phyloP scores from a whole-genome alignment of 129 eudicot genomes.

The Helianthus tuberosus region DNA sequence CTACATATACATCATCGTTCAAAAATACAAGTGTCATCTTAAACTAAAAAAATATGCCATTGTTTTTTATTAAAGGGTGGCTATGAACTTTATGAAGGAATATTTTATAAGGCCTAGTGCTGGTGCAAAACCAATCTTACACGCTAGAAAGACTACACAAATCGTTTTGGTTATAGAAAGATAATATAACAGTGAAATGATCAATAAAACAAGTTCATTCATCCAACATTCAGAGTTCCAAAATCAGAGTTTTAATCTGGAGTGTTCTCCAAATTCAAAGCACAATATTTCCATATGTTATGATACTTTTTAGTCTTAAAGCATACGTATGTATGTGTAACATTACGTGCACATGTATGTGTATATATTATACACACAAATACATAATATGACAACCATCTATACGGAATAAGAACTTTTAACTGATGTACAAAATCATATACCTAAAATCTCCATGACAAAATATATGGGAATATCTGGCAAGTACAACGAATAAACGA shows the following conservation, averaged over 20 bases:
- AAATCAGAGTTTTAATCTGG: too few species aligned
- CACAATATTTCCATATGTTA: too few species aligned
- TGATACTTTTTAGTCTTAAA: too few species aligned
- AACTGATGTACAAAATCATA: conserved; percentile 39
- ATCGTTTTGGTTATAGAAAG: not conserved
- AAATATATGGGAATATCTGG: conserved; percentile 34
- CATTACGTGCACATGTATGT: not conserved
- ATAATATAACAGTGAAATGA: not conserved
- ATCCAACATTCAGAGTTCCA: too few species aligned
- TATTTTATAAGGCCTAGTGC: not conserved
- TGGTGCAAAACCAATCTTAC: conserved; percentile 5
- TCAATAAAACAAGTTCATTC: too few species aligned
- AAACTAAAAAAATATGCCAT: not conserved
- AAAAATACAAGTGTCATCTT: too few species aligned
- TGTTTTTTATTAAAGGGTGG: too few species aligned
- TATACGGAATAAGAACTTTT: conserved; percentile 1
- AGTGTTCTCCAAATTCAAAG: too few species aligned
- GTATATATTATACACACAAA: not conserved
- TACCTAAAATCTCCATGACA: conserved; percentile 34
- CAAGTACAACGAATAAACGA: conserved; percentile 47
- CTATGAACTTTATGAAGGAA: not conserved
- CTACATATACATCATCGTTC: too few species aligned
- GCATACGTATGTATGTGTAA: too few species aligned
- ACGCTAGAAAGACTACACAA: not conserved
- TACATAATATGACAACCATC: not conserved